Evolutionary conservation across 495 filamentous ascomycete species (phyloP), one percentile per base, ranked within the genome.

Genomic region (Neurospora sublineolata): DNA sequence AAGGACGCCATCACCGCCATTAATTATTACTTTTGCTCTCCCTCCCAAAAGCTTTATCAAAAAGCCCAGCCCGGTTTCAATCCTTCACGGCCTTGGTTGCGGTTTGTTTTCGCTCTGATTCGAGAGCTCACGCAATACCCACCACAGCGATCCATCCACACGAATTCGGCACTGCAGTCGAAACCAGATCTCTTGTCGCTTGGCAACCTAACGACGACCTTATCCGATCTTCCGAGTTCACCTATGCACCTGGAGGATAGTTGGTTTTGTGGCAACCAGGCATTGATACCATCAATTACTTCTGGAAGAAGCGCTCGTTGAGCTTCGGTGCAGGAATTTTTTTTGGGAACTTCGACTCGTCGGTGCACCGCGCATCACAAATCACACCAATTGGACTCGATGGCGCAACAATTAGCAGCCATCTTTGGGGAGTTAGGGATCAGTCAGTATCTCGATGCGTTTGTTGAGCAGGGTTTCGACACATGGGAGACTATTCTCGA

Each of bases 401-500:
- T 83, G 80, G 79, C 75, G 74, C 76, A 78, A 77, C 74, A 77
- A 79, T 82, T 93, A 75, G 85, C 80, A 72, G 79, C 80, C 8
- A 85, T 88, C 46, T 85, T 94, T 77, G 86, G 86, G 78, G 90
- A 90, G 83, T 82, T 93, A 79, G 91, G 90, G 74, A 86, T 94
- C 77, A 83, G 84, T 78, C 88, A 92, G 78, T 94, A 94, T 79
- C 85, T 91, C 70, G 84, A 89, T 70, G 78, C 78, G 72, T 91
- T 94, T 74, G 77, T 91, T 36, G 87, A 89, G 20, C 91, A 93
- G 77, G 91, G 91, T 23, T 94, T 94, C 76, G 91, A 94, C 79
- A 88, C 88, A 42, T 94, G 91, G 91, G 90, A 93, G 41, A 92
- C 90, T 6, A 86, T 93, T 58, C 81, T 92, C 69, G 91, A 93